Evolutionary conservation across 352 stramenopile genomes (phyloP).

Genomic region (Phytophthora melonis): DNA sequence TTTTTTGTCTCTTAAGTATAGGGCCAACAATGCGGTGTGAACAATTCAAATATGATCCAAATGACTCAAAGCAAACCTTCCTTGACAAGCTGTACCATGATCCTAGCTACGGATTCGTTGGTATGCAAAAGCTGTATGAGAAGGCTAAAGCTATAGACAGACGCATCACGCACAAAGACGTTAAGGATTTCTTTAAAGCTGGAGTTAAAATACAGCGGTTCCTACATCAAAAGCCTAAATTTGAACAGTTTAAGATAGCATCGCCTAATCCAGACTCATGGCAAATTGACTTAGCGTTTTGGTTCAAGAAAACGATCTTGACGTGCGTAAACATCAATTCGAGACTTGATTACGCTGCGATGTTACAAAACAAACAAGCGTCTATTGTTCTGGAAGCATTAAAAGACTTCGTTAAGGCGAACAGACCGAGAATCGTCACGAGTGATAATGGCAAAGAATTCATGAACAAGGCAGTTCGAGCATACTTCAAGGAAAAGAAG

Average conservation of each 20-base stretch:
- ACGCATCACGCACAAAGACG: slow-evolving; percentile 15
- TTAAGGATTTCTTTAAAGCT: slow-evolving; percentile 21
- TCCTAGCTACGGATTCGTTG: slow-evolving; percentile 11
- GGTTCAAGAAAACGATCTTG: slow-evolving; percentile 11
- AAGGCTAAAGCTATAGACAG: slow-evolving; percentile 13
- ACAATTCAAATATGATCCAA: no score
- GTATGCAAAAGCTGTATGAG: slow-evolving; percentile 24
- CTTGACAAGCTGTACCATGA: slow-evolving; percentile 29
- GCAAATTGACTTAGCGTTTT: slow-evolving; percentile 36
- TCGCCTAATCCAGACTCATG: slow-evolving; percentile 26
- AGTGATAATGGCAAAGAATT: slow-evolving; percentile 36
- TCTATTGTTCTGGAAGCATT: slow-evolving; percentile 14
- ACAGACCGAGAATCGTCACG: slow-evolving; percentile 23
- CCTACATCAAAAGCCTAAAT: slow-evolving; percentile 11
- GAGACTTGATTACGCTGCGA: slow-evolving; percentile 26
- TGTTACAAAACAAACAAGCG: slow-evolving; percentile 18
- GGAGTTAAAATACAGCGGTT: slow-evolving; percentile 26
- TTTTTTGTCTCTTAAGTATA: background rate
- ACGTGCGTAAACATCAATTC: slow-evolving; percentile 37
- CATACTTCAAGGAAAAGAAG: slow-evolving; percentile 11
- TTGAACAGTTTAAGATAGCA: slow-evolving; percentile 26
- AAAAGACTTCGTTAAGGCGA: background rate
- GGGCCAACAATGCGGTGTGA: background rate
- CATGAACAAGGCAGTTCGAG: slow-evolving; percentile 16
- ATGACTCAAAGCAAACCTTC: background rate